phyloP scores from a whole-genome alignment of 2,329 filamentous ascomycete genomes.

The Colletotrichum eremochloae region DNA sequence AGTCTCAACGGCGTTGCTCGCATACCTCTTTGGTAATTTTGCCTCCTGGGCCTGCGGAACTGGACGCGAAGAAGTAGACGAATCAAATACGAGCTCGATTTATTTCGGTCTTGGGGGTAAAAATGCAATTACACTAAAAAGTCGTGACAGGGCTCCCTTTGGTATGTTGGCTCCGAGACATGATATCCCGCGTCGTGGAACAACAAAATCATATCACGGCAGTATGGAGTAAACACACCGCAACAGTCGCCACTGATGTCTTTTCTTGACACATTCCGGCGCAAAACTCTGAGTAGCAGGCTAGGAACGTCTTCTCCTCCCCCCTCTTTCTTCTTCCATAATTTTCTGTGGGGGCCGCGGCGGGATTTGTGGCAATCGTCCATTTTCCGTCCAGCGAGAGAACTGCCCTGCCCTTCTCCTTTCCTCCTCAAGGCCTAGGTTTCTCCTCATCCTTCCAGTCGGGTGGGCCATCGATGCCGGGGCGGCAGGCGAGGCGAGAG shows the following conservation, averaged over 20 bases:
- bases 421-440: not conserved
- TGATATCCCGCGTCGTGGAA: not conserved
- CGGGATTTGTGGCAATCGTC: not conserved
- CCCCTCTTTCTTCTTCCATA: not conserved
- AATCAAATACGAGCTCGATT: not conserved
- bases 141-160: not conserved
- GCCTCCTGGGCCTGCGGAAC: too few species aligned
- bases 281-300: not conserved
- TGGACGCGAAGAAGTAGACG: not conserved
- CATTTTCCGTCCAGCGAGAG: too few species aligned
- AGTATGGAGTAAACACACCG: not conserved
- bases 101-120: not conserved
- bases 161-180: not conserved
- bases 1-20: not conserved
- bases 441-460: slow-evolving; percentile 20
- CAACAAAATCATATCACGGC: not conserved
- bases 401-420: too few species aligned
- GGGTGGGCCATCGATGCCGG: slow-evolving; percentile 10
- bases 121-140: not conserved
- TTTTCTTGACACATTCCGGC: not conserved
- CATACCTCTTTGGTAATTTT: not conserved
- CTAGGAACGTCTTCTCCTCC: not conserved
- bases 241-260: not conserved
- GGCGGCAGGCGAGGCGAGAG: slow-evolving; percentile 1
- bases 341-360: not conserved